Evolutionary conservation across 1,284 basidiomycete species (phyloP).

Genomic region (Ustanciosporium gigantosporum): DNA sequence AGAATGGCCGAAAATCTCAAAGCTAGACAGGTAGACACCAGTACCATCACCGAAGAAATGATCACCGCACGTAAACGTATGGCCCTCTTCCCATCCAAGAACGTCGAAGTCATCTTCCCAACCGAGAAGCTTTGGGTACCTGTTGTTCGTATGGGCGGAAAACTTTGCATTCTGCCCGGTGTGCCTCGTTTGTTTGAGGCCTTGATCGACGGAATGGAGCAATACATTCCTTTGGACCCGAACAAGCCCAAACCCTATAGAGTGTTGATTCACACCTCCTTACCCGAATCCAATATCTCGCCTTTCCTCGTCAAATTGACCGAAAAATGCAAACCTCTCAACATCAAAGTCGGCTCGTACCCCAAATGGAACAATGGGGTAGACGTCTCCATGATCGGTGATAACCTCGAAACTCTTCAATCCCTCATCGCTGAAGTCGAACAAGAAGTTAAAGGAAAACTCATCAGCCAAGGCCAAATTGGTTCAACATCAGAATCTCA

Average conservation of each 20-base stretch:
- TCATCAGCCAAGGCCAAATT: constrained; percentile 63
- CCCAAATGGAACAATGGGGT: constrained; percentile 66
- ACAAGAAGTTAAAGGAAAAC: constrained; percentile 64
- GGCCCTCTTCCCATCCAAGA: constrained; percentile 49
- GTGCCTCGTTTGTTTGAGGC: constrained; percentile 79
- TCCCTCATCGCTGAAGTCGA: constrained; percentile 60
- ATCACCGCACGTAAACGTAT: constrained; percentile 50
- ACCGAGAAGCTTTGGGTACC: constrained; percentile 73
- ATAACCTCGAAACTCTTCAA: constrained; percentile 50
- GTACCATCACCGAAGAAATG: constrained; percentile 69
- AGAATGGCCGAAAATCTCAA: constrained; percentile 75
- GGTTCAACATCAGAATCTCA: constrained; percentile 17
- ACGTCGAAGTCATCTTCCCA: constrained; percentile 51
- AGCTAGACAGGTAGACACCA: constrained; percentile 67
- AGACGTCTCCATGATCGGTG: constrained; percentile 79
- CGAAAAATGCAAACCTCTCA: constrained; percentile 72
- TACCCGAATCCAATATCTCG: constrained; percentile 78
- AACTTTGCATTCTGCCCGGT: constrained; percentile 87
- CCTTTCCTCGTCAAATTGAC: constrained; percentile 82
- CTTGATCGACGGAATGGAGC: constrained; percentile 64
- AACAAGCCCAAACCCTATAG: constrained; percentile 42
- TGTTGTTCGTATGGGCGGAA: constrained; percentile 78
- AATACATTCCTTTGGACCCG: constrained; percentile 64
- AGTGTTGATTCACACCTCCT: constrained; percentile 63
- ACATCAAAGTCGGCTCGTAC: constrained; percentile 79